These are phyloP conservation scores for Rhizopogon rudus DNA, from an alignment of 768 basidiomycete genomes.

Conservation along the genomic window DNA sequence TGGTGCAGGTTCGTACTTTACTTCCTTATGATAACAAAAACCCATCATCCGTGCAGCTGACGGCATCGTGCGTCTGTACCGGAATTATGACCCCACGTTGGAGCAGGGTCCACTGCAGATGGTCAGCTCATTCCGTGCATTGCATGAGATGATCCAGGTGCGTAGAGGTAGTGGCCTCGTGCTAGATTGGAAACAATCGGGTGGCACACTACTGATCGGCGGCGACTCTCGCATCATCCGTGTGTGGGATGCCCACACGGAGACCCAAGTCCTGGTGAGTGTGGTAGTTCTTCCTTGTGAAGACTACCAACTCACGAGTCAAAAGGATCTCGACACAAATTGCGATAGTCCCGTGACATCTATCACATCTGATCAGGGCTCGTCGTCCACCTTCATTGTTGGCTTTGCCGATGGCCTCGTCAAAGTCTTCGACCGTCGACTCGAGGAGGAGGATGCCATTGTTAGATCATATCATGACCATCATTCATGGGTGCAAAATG, in stretches of 20 bases:
- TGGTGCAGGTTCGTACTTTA: constrained; percentile 61
- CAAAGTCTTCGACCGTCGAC: constrained; percentile 87
- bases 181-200: constrained; percentile 89
- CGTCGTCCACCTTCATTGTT: constrained; percentile 77
- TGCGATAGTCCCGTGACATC: constrained; percentile 88
- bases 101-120: constrained; percentile 78
- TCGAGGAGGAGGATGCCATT: constrained; percentile 78
- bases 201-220: constrained; percentile 81
- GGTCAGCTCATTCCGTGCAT: constrained; percentile 89
- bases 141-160: constrained; percentile 71
- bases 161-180: constrained; percentile 82
- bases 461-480: constrained; percentile 68
- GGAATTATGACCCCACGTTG: constrained; percentile 80
- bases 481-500: constrained; percentile 92
- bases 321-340: constrained; percentile 83
- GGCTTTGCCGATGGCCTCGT: constrained; percentile 92
- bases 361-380: constrained; percentile 71
- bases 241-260: constrained; percentile 94
- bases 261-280: constrained; percentile 68
- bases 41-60: constrained; percentile 55
- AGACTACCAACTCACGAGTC: not conserved
- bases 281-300: not conserved
- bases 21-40: not conserved
- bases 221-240: constrained; percentile 88
- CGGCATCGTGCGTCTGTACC: constrained; percentile 85